Evolutionary conservation across 2,329 filamentous ascomycete genomes (phyloP), one percentile per base, ranked within the genome.

Genomic region (Pseudogymnoascus pannorum): DNA sequence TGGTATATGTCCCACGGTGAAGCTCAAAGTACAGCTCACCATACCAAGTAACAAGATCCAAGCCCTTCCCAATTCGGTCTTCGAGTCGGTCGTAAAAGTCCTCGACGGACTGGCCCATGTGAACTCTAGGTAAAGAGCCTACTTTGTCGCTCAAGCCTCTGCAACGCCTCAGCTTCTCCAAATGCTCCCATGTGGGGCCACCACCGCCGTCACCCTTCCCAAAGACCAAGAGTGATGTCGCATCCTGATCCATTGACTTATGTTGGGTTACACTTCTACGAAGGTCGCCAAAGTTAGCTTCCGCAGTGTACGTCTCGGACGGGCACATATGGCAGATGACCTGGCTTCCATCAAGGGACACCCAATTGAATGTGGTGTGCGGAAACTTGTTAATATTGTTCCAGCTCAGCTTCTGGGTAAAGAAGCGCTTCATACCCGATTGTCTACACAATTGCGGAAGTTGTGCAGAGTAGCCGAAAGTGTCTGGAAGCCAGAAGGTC

Each of bases 381-480:
- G 94, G 94, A 77, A 97, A 99, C 71, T 89, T 96, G 77, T 97
- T 97, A 81, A 97, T 97, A 73, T 97, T 97, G 79, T 97, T 97
- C 94, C 94, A 99, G 79, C 93, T 97, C 63, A 99, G 80, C 78
- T 99, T 99, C 75, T 99, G 94, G 0, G 94, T 99, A 70, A 99
- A 88, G 79, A 99, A 99, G 33, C 93, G 86, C 62, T 85, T 89
- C 94, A 99, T 97, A 18, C 92, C 93, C n/a, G 94, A 89, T 26
- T 97, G 79, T 3, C 93, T 88, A 72, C 92, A 97, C 42, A 99
- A 79, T 72, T 99, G 94, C 11, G 94, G 94, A 42, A 99, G 82
- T 75, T 99, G 94, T 58, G 88, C 89, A 0, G 92, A 97, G 76
- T 99, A 99, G 12, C 94, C 94, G 76, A 99, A 99, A 0, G 94